A percentile compares a stretch with the other conserved stretches of the same genome.
These are phyloP conservation scores for Agapanthus africanus DNA, from an alignment of 106 monocot species.

Conservation along the genomic window DNA sequence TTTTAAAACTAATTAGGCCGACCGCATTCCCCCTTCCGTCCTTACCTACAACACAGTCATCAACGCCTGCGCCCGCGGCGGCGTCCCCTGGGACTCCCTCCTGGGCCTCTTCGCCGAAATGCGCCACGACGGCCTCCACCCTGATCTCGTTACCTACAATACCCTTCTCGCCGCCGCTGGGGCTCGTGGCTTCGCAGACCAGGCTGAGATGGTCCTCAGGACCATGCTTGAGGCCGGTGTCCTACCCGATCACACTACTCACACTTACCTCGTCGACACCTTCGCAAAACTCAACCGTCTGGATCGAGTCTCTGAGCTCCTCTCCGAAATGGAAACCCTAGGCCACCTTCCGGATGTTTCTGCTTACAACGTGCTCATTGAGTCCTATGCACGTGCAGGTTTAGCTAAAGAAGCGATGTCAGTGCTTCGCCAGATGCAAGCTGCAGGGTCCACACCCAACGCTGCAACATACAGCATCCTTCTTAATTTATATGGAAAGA, in stretches of 20 bases:
- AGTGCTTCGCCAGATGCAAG: constrained; percentile 89
- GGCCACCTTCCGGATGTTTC: constrained; percentile 66
- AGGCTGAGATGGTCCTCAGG: constrained; percentile 76
- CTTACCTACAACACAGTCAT: constrained; percentile 90
- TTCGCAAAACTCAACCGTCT: constrained; percentile 50
- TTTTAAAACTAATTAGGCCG: constrained; percentile 13
- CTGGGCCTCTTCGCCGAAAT: constrained; percentile 81
- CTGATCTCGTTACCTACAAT: constrained; percentile 88
- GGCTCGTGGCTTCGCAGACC: constrained; percentile 45
- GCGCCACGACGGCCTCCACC: constrained; percentile 81
- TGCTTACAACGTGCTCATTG: constrained; percentile 76
- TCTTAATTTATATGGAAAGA: constrained; percentile 62
- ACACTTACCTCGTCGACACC: constrained; percentile 60
- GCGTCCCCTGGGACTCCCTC: constrained; percentile 52
- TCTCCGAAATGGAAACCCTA: constrained; percentile 58
- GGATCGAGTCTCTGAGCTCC: constrained; percentile 49
- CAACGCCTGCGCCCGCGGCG: constrained; percentile 55
- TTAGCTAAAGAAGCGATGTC: constrained; percentile 35
- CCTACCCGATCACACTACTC: constrained; percentile 55
- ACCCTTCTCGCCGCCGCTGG: constrained; percentile 79
- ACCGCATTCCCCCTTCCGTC: constrained; percentile 51
- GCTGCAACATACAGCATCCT: constrained; percentile 72
- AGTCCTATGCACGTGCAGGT: constrained; percentile 51
- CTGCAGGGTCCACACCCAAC: constrained; percentile 62
- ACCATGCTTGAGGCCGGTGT: constrained; percentile 79